Conservation (phyloP, 306 rosid genomes). For the Inga oerstediana region DNA sequence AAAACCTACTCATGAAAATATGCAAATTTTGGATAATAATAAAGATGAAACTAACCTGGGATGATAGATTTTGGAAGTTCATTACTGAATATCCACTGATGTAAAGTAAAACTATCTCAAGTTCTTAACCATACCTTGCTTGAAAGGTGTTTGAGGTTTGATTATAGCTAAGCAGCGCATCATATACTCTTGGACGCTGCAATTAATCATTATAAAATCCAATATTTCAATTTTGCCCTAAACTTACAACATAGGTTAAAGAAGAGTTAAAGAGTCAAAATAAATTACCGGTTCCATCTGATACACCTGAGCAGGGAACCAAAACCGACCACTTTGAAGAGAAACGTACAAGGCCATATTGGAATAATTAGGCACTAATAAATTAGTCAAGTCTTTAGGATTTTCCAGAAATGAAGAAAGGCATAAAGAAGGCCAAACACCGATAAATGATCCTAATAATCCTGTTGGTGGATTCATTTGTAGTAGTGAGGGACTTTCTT, state of each 20-base stretch:
- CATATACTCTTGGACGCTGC: slow-evolving; percentile 49
- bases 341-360: slow-evolving; percentile 52
- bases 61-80: not conserved
- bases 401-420: slow-evolving; percentile 30
- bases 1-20: not conserved
- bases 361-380: slow-evolving; percentile 29
- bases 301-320: slow-evolving; percentile 74
- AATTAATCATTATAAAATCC: not conserved
- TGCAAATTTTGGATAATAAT: not conserved
- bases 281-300: not conserved
- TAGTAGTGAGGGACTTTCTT: not conserved
- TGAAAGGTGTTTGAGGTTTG: slow-evolving; percentile 32
- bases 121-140: not conserved
- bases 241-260: no score
- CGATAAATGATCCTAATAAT: slow-evolving; percentile 21
- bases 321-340: slow-evolving; percentile 54
- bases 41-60: not conserved
- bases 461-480: slow-evolving; percentile 28
- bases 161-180: slow-evolving; percentile 59
- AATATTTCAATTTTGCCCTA: not conserved
- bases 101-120: not conserved
- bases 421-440: slow-evolving; percentile 30
- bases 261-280: not conserved
- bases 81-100: not conserved
- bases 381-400: not conserved